These are phyloP conservation scores for Hygrophorus pudorinus DNA, from an alignment of 768 basidiomycete genomes.

Conservation along the genomic window DNA sequence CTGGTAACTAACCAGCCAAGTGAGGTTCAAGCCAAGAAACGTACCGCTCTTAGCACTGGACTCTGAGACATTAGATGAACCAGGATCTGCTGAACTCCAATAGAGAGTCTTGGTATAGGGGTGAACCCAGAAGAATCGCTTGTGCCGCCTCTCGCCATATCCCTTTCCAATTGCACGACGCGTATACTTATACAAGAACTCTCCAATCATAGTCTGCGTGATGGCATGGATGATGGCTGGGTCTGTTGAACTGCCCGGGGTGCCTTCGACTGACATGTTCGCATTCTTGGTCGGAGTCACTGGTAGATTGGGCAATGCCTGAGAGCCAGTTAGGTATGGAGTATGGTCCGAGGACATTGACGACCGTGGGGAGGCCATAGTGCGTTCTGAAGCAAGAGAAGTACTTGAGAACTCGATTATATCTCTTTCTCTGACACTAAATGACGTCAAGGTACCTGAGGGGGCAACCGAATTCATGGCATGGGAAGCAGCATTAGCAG, in stretches of 20 bases:
- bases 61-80: slow-evolving; percentile 77
- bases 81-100: slow-evolving; percentile 94
- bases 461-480: slow-evolving; percentile 35
- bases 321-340: slow-evolving; percentile 31
- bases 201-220: slow-evolving; percentile 99
- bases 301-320: slow-evolving; percentile 25
- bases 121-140: slow-evolving; percentile 99
- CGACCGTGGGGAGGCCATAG: slow-evolving; percentile 60
- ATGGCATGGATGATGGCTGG: slow-evolving; percentile 90
- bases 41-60: slow-evolving; percentile 94
- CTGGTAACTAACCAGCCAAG: slow-evolving; percentile 7
- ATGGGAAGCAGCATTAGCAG: slow-evolving; percentile 47
- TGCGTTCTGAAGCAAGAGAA: slow-evolving; percentile 58
- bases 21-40: slow-evolving; percentile 23
- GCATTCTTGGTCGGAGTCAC: slow-evolving; percentile 37
- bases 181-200: slow-evolving; percentile 97
- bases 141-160: slow-evolving; percentile 81
- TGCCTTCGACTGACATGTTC: slow-evolving; percentile 29
- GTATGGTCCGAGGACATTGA: slow-evolving; percentile 77
- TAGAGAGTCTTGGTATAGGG: slow-evolving; percentile 97
- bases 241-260: slow-evolving; percentile 51
- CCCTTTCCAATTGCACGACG: slow-evolving; percentile 83
- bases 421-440: slow-evolving; percentile 41
- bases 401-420: slow-evolving; percentile 54
- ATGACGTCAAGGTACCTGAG: slow-evolving; percentile 32